phyloP scores from a whole-genome alignment of 495 filamentous ascomycete genomes.

The Talaromyces adpressus region DNA sequence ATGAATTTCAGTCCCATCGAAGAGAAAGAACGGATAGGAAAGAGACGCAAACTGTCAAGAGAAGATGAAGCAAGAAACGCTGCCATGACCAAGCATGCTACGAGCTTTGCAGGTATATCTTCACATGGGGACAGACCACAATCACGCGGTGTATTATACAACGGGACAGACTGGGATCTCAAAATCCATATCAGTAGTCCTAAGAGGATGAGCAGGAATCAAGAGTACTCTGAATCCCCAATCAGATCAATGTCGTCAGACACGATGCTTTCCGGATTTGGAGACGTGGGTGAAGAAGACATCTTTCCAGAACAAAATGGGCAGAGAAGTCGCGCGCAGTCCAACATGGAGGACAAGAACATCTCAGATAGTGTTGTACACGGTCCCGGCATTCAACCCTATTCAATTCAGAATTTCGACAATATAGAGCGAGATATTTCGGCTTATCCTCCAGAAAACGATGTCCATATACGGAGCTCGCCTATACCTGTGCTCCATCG shows the following conservation, averaged over 20 bases:
- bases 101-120: not conserved
- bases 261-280: not conserved
- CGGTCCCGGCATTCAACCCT: not conserved
- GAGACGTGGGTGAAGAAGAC: not conserved
- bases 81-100: not conserved
- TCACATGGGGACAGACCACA: not conserved
- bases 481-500: constrained; percentile 2
- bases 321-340: not conserved
- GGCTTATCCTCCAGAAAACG: not conserved
- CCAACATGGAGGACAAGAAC: not conserved
- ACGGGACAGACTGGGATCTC: not conserved
- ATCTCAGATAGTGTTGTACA: not conserved
- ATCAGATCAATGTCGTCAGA: not conserved
- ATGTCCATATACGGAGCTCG: not conserved
- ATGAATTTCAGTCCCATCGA: constrained; percentile 5
- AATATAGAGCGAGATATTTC: not conserved
- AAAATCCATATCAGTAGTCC: not conserved
- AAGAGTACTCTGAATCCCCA: not conserved
- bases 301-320: not conserved
- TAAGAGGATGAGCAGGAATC: not conserved
- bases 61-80: constrained; percentile 2
- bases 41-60: not conserved
- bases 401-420: not conserved
- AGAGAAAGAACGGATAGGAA: constrained; percentile 7
- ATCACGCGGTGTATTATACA: not conserved